phyloP scores from a whole-genome alignment of 257 asterid species.

The Paraleonurus japonicus region DNA sequence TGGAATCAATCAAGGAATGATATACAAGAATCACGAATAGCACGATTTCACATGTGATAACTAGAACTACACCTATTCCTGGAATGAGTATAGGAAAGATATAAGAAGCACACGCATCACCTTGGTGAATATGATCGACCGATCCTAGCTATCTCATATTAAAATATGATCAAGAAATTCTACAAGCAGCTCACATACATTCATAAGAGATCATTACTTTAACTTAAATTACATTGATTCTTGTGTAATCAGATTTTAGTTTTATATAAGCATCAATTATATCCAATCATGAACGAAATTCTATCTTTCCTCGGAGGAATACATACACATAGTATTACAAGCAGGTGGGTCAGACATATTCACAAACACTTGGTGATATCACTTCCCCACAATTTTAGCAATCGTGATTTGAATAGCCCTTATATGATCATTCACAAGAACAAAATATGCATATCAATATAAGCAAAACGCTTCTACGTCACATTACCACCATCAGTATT shows the following conservation, averaged over 20 bases:
- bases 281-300: neutral
- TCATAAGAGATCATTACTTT: neutral
- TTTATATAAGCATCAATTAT: neutral
- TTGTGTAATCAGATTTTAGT: neutral
- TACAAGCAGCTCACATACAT: neutral
- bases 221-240: neutral
- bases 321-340: neutral
- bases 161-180: neutral
- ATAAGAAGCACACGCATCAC: neutral
- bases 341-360: neutral
- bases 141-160: neutral
- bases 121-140: neutral
- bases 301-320: neutral
- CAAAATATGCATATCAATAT: constrained; percentile 18
- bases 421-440: constrained; percentile 17
- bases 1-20: neutral
- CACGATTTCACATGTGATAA: neutral
- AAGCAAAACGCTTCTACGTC: constrained; percentile 29
- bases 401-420: neutral
- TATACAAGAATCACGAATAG: neutral
- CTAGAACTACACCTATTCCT: too few species aligned
- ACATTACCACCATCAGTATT: constrained; percentile 35
- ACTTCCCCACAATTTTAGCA: neutral
- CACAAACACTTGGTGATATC: constrained; percentile 18
- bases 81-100: too few species aligned